These are phyloP conservation scores for Schizosaccharomyces cryophilus DNA, from an alignment of 805 yeast species.

Conservation along the genomic window DNA sequence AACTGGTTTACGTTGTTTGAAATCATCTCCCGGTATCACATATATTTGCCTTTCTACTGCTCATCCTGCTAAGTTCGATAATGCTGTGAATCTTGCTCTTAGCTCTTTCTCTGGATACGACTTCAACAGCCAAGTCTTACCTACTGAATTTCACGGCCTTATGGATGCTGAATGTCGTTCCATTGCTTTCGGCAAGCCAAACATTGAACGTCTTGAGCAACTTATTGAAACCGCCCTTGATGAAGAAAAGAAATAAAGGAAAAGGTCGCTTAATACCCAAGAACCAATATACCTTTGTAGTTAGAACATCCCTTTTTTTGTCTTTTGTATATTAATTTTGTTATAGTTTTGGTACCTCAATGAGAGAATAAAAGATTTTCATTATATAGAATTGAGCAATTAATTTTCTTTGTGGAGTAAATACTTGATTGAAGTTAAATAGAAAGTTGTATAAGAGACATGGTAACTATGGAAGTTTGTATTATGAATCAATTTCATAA, in stretches of 20 bases:
- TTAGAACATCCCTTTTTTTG: background rate
- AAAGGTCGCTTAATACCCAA: too few species aligned
- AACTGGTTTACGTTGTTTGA: slow-evolving; percentile 41
- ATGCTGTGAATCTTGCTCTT: slow-evolving; percentile 73
- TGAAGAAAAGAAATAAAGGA: background rate
- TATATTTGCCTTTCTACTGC: slow-evolving; percentile 77
- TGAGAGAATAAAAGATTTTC: background rate
- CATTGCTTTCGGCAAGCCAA: background rate
- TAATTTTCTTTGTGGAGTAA: background rate
- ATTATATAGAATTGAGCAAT: background rate
- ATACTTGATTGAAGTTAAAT: background rate
- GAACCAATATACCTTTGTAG: background rate
- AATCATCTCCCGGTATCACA: slow-evolving; percentile 20
- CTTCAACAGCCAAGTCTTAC: slow-evolving; percentile 70
- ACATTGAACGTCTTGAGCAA: background rate
- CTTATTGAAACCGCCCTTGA: background rate
- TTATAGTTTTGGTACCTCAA: background rate
- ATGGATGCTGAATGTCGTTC: slow-evolving; percentile 51
- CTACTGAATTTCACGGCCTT: slow-evolving; percentile 59
- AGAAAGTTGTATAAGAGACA: background rate
- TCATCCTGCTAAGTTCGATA: slow-evolving; percentile 95
- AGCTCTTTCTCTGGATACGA: slow-evolving; percentile 42
- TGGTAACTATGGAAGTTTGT: too few species aligned
- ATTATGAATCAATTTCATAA: too few species aligned
- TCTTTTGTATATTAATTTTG: background rate